Conservation (phyloP, 2,329 filamentous ascomycete genomes). For the Penicillium sp. region DNA sequence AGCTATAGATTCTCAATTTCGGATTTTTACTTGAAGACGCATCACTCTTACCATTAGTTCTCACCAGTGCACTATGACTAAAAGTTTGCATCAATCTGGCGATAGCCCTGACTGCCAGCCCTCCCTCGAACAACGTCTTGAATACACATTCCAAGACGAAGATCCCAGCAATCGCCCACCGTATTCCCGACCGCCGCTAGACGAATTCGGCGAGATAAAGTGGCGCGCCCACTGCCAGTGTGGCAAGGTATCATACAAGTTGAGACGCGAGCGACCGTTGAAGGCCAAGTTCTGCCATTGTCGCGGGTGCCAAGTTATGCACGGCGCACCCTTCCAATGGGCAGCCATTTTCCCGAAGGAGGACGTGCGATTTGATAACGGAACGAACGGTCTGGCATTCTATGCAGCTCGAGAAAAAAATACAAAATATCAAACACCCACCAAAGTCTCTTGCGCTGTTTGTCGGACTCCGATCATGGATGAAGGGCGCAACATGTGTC, state of each 20-base stretch:
- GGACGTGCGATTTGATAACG: conserved; percentile 67
- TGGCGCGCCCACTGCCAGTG: conserved; percentile 64
- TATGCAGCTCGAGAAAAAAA: conserved; percentile 45
- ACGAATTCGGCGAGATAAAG: background rate
- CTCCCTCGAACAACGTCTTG: background rate
- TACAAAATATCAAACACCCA: conserved; percentile 67
- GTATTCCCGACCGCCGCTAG: background rate
- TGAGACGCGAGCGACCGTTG: conserved; percentile 68
- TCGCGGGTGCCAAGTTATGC: conserved; percentile 73
- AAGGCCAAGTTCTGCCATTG: conserved; percentile 83
- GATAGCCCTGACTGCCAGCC: background rate
- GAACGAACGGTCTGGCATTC: conserved; percentile 66
- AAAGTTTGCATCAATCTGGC: background rate
- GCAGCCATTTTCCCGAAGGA: conserved; percentile 83
- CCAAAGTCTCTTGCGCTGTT: conserved; percentile 75
- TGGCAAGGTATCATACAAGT: conserved; percentile 69
- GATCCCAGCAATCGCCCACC: background rate
- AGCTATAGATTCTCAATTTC: background rate
- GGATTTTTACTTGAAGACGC: background rate
- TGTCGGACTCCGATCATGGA: conserved; percentile 84
- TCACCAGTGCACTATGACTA: background rate
- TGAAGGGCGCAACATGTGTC: conserved; percentile 79
- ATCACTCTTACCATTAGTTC: background rate
- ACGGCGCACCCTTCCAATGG: conserved; percentile 87
- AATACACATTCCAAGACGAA: background rate